Evolutionary conservation across 1,284 basidiomycete genomes (phyloP).

Genomic region (Rhodotorula sp.): DNA sequence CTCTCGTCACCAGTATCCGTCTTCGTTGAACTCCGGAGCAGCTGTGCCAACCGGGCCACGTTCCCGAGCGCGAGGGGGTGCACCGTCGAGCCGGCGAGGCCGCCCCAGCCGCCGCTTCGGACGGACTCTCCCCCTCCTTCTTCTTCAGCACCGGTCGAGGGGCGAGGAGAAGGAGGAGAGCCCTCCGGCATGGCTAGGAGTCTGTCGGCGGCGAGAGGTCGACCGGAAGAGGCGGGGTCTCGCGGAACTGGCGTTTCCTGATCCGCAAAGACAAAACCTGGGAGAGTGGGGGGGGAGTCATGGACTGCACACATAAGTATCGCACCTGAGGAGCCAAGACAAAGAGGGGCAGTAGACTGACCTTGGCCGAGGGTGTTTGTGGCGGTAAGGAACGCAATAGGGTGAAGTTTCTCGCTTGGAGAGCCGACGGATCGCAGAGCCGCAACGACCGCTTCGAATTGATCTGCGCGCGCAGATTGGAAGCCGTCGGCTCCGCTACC

Average conservation of each 20-base stretch:
- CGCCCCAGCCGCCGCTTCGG: constrained; percentile 62
- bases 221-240: not conserved
- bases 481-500: not conserved
- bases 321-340: not conserved
- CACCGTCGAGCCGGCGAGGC: constrained; percentile 69
- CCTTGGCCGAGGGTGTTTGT: constrained; percentile 72
- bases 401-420: constrained; percentile 42
- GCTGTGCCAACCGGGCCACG: constrained; percentile 55
- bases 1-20: constrained; percentile 47
- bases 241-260: constrained; percentile 47
- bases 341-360: not conserved
- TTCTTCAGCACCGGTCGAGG: constrained; percentile 11
- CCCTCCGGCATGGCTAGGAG: constrained; percentile 38
- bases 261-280: constrained; percentile 59
- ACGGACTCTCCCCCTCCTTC: constrained; percentile 53
- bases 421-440: constrained; percentile 47
- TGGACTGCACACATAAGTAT: not conserved
- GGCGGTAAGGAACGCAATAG: constrained; percentile 65
- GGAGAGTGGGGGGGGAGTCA: not conserved
- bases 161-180: no score
- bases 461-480: constrained; percentile 47
- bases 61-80: constrained; percentile 59
- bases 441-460: constrained; percentile 60
- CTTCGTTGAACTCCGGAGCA: constrained; percentile 50
- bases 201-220: not conserved